Evolutionary conservation across 106 monocot species (phyloP).

Genomic region (Ottelia alismoides): DNA sequence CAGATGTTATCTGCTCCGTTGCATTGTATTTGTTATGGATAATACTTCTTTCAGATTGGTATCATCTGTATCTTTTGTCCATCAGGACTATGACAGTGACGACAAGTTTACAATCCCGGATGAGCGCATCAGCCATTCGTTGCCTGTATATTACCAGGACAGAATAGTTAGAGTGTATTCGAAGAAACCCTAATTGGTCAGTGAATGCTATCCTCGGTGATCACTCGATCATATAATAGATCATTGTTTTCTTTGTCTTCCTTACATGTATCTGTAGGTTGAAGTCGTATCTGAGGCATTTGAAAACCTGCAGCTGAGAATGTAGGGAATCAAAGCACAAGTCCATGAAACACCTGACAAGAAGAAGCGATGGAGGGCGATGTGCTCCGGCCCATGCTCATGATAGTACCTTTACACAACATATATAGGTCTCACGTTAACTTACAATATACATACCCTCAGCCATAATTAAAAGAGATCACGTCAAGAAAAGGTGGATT

Average conservation of each 20-base stretch:
- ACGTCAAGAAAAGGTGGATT: no score
- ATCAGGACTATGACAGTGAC: conserved; percentile 55
- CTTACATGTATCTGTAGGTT: conserved; percentile 27
- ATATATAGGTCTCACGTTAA: no score
- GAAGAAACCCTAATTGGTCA: conserved; percentile 87
- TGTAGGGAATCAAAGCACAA: conserved; percentile 74
- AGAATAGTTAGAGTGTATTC: conserved; percentile 85
- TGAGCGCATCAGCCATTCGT: conserved; percentile 73
- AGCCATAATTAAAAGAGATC: no score
- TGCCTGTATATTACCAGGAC: conserved; percentile 69
- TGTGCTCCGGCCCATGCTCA: no score
- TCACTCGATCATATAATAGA: no score
- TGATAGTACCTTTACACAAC: no score
- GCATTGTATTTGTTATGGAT: no score
- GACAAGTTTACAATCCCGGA: conserved; percentile 70
- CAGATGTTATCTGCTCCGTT: no score
- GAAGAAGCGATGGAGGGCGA: conserved; percentile 58
- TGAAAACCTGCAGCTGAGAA: conserved; percentile 87
- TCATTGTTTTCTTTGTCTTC: no score
- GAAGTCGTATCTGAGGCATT: conserved; percentile 84
- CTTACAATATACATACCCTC: no score
- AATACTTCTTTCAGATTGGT: no score
- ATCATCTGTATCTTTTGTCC: no score
- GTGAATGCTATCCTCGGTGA: conserved; percentile 6
- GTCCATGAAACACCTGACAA: conserved; percentile 87